Conservation (phyloP, 1,284 basidiomycete species). For the Exobasidium cylindrosporum region DNA sequence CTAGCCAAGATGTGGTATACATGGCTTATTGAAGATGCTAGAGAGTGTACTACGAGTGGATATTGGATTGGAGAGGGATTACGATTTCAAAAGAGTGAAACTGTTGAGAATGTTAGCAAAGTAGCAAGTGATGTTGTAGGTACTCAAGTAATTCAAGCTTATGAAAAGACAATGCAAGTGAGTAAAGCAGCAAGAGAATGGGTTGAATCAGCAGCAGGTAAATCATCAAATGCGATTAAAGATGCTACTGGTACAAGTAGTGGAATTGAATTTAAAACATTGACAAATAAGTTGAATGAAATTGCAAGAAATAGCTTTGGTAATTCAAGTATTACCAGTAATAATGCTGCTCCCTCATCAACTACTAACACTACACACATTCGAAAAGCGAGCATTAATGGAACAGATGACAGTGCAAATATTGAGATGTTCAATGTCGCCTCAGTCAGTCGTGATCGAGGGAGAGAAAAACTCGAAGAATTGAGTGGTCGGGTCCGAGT, state of each 20-base stretch:
- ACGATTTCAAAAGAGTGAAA: neutral
- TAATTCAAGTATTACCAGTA: neutral
- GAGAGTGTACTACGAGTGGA: slow-evolving; percentile 37
- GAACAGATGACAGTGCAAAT: neutral
- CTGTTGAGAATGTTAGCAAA: slow-evolving; percentile 5
- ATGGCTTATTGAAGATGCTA: slow-evolving; percentile 48
- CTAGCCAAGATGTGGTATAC: slow-evolving; percentile 74
- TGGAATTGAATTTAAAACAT: slow-evolving; percentile 35
- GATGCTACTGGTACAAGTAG: slow-evolving; percentile 27
- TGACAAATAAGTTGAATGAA: slow-evolving; percentile 37
- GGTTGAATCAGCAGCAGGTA: slow-evolving; percentile 19
- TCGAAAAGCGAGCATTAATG: neutral
- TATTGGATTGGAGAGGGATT: slow-evolving; percentile 38
- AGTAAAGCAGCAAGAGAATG: slow-evolving; percentile 9
- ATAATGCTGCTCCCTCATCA: neutral
- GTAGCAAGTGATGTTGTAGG: neutral
- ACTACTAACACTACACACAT: neutral
- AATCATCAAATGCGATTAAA: slow-evolving; percentile 22
- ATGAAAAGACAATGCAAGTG: neutral
- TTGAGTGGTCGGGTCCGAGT: neutral
- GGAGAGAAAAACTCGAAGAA: slow-evolving; percentile 1
- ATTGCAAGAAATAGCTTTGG: slow-evolving; percentile 21
- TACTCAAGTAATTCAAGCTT: neutral
- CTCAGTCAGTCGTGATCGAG: neutral
- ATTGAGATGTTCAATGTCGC: too few species aligned